Conservation (phyloP, 2,329 filamentous ascomycete species). For the Coniochaeta sp. region DNA sequence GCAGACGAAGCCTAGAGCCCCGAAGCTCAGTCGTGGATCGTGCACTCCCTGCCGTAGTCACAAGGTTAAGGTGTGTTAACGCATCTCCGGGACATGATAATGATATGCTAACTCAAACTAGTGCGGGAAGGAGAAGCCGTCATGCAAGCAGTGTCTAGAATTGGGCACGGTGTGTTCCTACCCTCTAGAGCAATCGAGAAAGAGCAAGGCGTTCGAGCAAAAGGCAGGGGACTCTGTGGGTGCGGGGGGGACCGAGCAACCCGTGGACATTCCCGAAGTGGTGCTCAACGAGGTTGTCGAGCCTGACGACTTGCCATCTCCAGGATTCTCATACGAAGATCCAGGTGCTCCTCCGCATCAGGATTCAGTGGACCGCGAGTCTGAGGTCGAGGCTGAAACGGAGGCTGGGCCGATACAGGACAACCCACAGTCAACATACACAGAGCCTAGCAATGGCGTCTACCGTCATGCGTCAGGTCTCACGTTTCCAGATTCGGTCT, state of each 20-base stretch:
- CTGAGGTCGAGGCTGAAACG: background rate
- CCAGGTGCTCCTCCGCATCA: background rate
- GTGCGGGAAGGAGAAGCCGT: slow-evolving; percentile 33
- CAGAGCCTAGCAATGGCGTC: background rate
- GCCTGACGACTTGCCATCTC: slow-evolving; percentile 13
- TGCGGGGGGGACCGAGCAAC: background rate
- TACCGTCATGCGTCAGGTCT: background rate
- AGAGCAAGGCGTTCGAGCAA: slow-evolving; percentile 10
- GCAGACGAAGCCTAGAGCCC: slow-evolving; percentile 3
- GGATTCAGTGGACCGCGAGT: background rate
- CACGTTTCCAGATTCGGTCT: background rate
- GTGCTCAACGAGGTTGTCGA: slow-evolving; percentile 10
- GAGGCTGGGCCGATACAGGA: background rate
- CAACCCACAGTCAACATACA: background rate
- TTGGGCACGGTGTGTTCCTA: slow-evolving; percentile 29
- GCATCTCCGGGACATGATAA: slow-evolving; percentile 15
- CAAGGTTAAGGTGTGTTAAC: slow-evolving; percentile 29
- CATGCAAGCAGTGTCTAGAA: slow-evolving; percentile 28
- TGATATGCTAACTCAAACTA: background rate
- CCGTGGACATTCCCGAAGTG: background rate
- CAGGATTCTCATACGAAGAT: slow-evolving; percentile 11
- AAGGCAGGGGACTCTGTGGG: slow-evolving; percentile 4
- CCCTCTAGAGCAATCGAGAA: slow-evolving; percentile 19
- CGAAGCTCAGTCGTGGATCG: slow-evolving; percentile 20
- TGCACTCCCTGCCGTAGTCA: slow-evolving; percentile 28